phyloP scores from a whole-genome alignment of 1,284 basidiomycete species.

The Exobasidium rhododendri region DNA sequence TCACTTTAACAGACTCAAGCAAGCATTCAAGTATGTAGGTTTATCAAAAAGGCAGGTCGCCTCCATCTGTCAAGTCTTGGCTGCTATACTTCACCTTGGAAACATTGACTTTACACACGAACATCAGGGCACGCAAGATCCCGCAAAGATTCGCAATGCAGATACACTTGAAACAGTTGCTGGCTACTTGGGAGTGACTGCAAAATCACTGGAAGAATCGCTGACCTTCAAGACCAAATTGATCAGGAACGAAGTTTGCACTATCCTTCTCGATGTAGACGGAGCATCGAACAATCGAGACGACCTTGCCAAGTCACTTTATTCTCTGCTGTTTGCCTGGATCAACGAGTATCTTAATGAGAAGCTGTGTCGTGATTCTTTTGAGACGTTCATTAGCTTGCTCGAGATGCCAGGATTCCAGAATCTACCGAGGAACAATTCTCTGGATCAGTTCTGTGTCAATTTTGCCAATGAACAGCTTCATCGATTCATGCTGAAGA shows the following conservation, averaged over 20 bases:
- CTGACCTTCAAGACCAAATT: constrained; percentile 88
- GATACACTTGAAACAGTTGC: constrained; percentile 77
- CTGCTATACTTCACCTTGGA: constrained; percentile 90
- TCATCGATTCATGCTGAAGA: constrained; percentile 76
- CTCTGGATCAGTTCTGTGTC: constrained; percentile 91
- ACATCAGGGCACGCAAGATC: constrained; percentile 43
- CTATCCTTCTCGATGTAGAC: constrained; percentile 90
- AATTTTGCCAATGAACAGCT: constrained; percentile 92
- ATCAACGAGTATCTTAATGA: constrained; percentile 94
- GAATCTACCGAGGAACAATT: constrained; percentile 69
- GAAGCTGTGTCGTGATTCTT: constrained; percentile 61
- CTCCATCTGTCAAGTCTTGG: constrained; percentile 87
- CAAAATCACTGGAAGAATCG: constrained; percentile 72
- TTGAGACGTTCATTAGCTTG: constrained; percentile 79
- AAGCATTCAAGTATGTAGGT: constrained; percentile 86
- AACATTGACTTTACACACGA: constrained; percentile 78
- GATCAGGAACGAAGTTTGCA: constrained; percentile 90
- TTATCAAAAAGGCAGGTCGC: constrained; percentile 89
- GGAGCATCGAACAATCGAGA: constrained; percentile 88
- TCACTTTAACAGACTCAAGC: constrained; percentile 85
- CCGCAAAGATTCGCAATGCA: constrained; percentile 45
- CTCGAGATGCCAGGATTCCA: constrained; percentile 87
- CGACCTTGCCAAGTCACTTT: constrained; percentile 86
- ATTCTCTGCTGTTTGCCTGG: constrained; percentile 93
- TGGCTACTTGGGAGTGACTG: constrained; percentile 81